Conservation (phyloP, 768 basidiomycete genomes). For the Daedaleopsis sinensis region DNA sequence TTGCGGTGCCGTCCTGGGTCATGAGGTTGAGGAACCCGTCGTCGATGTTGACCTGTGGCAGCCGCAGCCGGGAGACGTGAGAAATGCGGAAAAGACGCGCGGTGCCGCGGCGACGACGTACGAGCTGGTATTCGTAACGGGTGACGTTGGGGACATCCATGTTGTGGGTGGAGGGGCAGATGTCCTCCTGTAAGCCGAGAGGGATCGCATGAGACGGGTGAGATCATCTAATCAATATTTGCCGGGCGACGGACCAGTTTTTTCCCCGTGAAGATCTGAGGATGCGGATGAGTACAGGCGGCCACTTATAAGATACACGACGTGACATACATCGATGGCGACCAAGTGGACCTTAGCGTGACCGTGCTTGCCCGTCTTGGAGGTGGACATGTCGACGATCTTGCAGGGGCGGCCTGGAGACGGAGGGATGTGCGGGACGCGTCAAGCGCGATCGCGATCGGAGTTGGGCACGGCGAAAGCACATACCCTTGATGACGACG, state of each 20-base stretch:
- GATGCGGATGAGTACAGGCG: constrained; percentile 17
- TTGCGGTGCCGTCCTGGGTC: constrained; percentile 73
- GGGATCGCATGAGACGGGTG: not conserved
- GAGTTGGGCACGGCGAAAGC: not conserved
- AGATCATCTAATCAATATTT: constrained; percentile 12
- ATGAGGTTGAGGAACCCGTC: constrained; percentile 97
- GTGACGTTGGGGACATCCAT: constrained; percentile 97
- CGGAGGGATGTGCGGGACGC: constrained; percentile 1
- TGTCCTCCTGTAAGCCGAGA: constrained; percentile 70
- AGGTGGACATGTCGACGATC: constrained; percentile 99
- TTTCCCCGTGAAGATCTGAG: constrained; percentile 97
- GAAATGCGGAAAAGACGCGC: not conserved
- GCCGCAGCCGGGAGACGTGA: not conserved
- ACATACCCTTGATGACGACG: constrained; percentile 90
- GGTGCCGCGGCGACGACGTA: constrained; percentile 37
- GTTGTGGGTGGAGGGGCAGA: constrained; percentile 97
- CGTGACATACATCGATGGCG: constrained; percentile 86
- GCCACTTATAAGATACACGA: not conserved
- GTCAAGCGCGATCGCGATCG: not conserved
- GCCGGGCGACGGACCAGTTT: constrained; percentile 70
- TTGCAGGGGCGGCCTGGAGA: constrained; percentile 88
- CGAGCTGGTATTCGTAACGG: constrained; percentile 90
- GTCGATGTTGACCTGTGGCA: constrained; percentile 76
- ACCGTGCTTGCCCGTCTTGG: constrained; percentile 99
- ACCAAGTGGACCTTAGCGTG: constrained; percentile 99